Base-by-base conservation (phyloP, 1,284 basidiomycete species). In the Xerocomus nothofagi region DNA sequence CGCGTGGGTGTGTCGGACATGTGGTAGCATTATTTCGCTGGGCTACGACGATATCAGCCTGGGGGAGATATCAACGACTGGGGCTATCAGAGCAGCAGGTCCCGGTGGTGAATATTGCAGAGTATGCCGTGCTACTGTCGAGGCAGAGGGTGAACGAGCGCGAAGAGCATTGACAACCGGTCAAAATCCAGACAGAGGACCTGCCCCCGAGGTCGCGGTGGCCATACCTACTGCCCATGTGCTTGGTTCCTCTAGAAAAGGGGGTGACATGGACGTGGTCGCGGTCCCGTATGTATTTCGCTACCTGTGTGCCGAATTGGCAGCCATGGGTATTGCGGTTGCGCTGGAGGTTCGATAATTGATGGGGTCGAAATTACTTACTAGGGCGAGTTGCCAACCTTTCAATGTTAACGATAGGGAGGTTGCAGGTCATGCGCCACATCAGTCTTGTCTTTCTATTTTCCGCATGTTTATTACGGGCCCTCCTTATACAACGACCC, bases 231-330 rank as follows among this genome's bases (percentile, higher is more conserved):
- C 80, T 30, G 74, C 79, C 54, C 79, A 91, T 63, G 74, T 91
- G 42, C 73, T 91, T 37, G 76, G 77, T 47, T 71, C 70, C 42
- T 71, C 73, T 31, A 71, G 71, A 59, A 85, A 84, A 71, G 86
- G 86, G 34, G 85, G 88, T 5, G 85, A 93, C 61, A 81, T 97
- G 68, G 95, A 97, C 68, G 87, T 98, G 38, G 84, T 98, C 46
- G 96, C 96, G 6, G 84, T 99, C 21, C 97, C 97, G 6, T 99
- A 93, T 66, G 96, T 98, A 40, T 94, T 95, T 72, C 79, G 91
- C 47, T 92, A 93, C 69, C 77, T 95, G 8, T 92, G 90, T 65
- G 88, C 88, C 6, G 88, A 92, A 67, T 68, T 92, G 47, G 90
- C 88, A 21, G 83, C 88, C 5, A 92, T 92, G 90, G 88, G 88